Percentiles rank a stretch among this genome's conserved stretches.
These are phyloP conservation scores for Phyllosticta citrichinensis DNA, from an alignment of 2,329 filamentous ascomycete genomes.

Conservation along the genomic window DNA sequence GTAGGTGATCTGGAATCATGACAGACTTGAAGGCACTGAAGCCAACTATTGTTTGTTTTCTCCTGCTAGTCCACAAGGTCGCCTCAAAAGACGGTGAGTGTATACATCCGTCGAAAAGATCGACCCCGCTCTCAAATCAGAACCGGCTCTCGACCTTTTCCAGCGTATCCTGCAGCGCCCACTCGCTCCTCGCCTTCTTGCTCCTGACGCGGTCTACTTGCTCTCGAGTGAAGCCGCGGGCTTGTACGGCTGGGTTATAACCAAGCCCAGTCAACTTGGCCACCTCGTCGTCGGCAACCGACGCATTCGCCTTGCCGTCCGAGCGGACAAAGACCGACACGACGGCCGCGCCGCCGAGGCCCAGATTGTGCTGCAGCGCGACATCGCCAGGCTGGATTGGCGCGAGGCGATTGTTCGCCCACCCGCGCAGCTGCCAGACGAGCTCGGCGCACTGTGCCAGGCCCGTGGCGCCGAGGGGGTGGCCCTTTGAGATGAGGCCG, in stretches of 20 bases:
- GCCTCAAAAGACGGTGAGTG: too few species aligned
- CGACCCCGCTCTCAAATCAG: too few species aligned
- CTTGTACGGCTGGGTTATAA: constrained; percentile 86
- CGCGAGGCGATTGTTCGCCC: constrained; percentile 81
- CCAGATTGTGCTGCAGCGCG: constrained; percentile 86
- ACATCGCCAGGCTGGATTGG: constrained; percentile 49
- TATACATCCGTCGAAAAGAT: neutral
- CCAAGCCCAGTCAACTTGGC: constrained; percentile 60
- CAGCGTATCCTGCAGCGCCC: constrained; percentile 68
- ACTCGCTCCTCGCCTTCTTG: constrained; percentile 56
- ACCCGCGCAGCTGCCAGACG: constrained; percentile 89
- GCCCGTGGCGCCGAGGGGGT: constrained; percentile 89
- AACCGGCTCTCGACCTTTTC: constrained; percentile 66
- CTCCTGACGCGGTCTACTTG: constrained; percentile 62
- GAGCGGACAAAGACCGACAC: constrained; percentile 81
- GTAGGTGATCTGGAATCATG: too few species aligned
- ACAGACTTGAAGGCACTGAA: too few species aligned
- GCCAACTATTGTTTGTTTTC: too few species aligned
- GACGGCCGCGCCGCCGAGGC: constrained; percentile 81
- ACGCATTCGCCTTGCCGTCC: constrained; percentile 57
- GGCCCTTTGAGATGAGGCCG: constrained; percentile 90
- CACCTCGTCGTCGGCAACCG: constrained; percentile 53
- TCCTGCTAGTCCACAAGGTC: too few species aligned
- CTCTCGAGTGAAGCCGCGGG: constrained; percentile 73
- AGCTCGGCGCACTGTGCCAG: constrained; percentile 91